These are phyloP conservation scores for Parastagonospora nodorum DNA, from an alignment of 2,329 filamentous ascomycete genomes.

Conservation along the genomic window DNA sequence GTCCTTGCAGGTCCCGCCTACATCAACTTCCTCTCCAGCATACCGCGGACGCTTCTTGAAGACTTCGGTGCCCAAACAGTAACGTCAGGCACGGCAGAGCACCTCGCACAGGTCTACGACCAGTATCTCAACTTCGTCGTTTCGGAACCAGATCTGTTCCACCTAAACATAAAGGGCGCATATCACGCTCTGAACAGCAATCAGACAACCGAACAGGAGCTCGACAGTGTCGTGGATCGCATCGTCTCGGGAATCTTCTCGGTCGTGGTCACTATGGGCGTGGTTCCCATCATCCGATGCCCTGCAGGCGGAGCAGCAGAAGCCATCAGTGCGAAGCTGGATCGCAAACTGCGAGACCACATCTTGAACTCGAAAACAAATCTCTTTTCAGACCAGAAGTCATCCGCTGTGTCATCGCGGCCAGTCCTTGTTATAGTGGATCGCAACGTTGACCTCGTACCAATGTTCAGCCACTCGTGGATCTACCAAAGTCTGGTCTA, in stretches of 20 bases:
- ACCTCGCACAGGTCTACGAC: slow-evolving; percentile 90
- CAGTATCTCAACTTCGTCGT: slow-evolving; percentile 98
- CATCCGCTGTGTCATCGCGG: slow-evolving; percentile 65
- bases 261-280: slow-evolving; percentile 97
- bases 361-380: slow-evolving; percentile 98
- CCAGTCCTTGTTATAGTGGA: slow-evolving; percentile 94
- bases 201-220: slow-evolving; percentile 84
- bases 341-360: slow-evolving; percentile 94
- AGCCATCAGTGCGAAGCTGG: slow-evolving; percentile 90
- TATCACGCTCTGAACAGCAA: slow-evolving; percentile 98
- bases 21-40: slow-evolving; percentile 94
- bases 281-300: slow-evolving; percentile 93
- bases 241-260: slow-evolving; percentile 98
- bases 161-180: slow-evolving; percentile 88
- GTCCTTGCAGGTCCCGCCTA: slow-evolving; percentile 72
- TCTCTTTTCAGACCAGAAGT: slow-evolving; percentile 78
- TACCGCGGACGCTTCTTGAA: slow-evolving; percentile 87
- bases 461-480: slow-evolving; percentile 98
- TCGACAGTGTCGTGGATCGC: slow-evolving; percentile 84
- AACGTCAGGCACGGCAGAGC: slow-evolving; percentile 80
- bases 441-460: slow-evolving; percentile 91
- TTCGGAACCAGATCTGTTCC: slow-evolving; percentile 93
- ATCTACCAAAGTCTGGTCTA: slow-evolving; percentile 85
- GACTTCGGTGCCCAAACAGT: slow-evolving; percentile 92
- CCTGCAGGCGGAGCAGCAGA: slow-evolving; percentile 92